Conservation (phyloP, 2,329 filamentous ascomycete genomes). For the Aspergillus sp. region DNA sequence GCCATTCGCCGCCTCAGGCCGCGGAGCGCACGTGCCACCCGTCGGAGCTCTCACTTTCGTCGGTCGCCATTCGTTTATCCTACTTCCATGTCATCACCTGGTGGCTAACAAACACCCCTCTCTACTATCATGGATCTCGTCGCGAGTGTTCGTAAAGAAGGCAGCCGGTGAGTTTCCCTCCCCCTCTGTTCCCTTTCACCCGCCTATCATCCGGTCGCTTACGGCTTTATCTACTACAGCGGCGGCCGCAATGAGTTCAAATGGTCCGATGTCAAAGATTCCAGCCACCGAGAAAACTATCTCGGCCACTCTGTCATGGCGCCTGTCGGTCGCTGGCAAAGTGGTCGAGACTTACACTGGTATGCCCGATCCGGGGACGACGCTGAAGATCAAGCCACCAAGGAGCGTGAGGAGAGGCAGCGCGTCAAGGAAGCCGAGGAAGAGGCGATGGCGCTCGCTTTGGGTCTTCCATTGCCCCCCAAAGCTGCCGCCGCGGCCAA, state of each 20-base stretch:
- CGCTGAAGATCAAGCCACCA: slow-evolving; percentile 44
- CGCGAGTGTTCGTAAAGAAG: slow-evolving; percentile 88
- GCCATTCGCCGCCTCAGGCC: slow-evolving; percentile 17
- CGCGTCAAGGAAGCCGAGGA: slow-evolving; percentile 88
- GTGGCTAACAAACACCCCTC: neutral
- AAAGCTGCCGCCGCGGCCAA: slow-evolving; percentile 61
- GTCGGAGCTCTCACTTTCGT: slow-evolving; percentile 1
- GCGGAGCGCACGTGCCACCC: slow-evolving; percentile 21
- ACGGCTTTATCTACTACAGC: slow-evolving; percentile 40
- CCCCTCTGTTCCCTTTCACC: neutral
- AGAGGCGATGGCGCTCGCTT: slow-evolving; percentile 78
- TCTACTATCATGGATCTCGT: slow-evolving; percentile 79
- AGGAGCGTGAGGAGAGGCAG: slow-evolving; percentile 73
- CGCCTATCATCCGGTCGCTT: slow-evolving; percentile 7
- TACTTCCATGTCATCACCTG: neutral
- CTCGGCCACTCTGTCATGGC: slow-evolving; percentile 91
- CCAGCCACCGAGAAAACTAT: slow-evolving; percentile 83
- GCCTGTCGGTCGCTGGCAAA: slow-evolving; percentile 88
- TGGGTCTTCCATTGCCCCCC: slow-evolving; percentile 73
- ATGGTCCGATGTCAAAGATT: slow-evolving; percentile 91
- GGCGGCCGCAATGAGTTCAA: slow-evolving; percentile 90
- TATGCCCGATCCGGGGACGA: slow-evolving; percentile 61
- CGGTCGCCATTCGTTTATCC: neutral
- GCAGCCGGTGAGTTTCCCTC: slow-evolving; percentile 57
- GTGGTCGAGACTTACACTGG: slow-evolving; percentile 68